Evolutionary conservation across 345 rosid genomes (phyloP), one percentile per base, ranked within the genome.

Genomic region (Acer saccharum): DNA sequence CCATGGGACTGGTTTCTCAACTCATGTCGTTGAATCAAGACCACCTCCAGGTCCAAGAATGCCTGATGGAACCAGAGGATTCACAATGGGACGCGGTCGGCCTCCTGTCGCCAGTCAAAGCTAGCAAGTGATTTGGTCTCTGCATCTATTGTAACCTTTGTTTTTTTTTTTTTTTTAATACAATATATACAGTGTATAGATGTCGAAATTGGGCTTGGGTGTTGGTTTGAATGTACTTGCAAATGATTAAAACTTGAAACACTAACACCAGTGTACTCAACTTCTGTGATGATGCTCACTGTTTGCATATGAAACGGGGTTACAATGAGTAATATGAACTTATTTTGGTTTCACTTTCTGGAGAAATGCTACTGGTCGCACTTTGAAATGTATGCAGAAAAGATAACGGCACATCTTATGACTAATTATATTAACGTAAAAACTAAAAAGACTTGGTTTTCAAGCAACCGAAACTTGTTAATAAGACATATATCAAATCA

Each of bases 11-110:
- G 71, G 88, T 39, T 83, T 86, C 3, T 84, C 80, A 0, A 50
- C 79, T 50, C 91, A 90, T 83, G 78, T 58, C 6, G 58, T 67
- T 35, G 98, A 92, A 79, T 60, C 89, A 1, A 95, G 89, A 84
- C 98, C 91, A 61, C 97, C 98, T 16, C 97, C 97, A 0, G 99
- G 99, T 55, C 99, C 98, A n/a, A 93, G 77, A 87, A 95, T 95
- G 98, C 99, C 99, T 2, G 98, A 96, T 82, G 99, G 99, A 80
- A 96, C 95, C 48, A 87, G 94, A 79, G 99, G 99, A 72, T 96
- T 95, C 81, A 78, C 96, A 7, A 86, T 89, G 92, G 98, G 99
- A 54, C 92, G 99, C n/a, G 97, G 98, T 55, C 85, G 89, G 79
- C 90, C 88, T 74, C 85, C 67, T 6, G 58, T 69, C 32, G 57